A percentile compares a stretch with the other conserved stretches of the same genome.
phyloP scores from a whole-genome alignment of 139 green algal species.

The Nannochloris sp. region DNA sequence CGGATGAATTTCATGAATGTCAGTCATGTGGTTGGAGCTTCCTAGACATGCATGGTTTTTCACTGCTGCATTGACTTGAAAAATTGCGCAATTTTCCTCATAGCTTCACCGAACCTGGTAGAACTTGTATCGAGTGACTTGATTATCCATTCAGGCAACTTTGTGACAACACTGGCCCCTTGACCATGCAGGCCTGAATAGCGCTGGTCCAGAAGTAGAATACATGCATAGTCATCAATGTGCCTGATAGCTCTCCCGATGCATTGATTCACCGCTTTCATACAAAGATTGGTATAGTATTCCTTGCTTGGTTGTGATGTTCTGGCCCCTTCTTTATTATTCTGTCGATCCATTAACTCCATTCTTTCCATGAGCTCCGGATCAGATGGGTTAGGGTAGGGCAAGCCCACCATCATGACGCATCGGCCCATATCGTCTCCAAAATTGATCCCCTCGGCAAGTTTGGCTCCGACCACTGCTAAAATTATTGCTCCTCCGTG shows the following conservation, averaged over 20 bases:
- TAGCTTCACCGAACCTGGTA: constrained; percentile 32
- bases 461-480: constrained; percentile 88
- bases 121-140: constrained; percentile 27
- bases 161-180: constrained; percentile 19
- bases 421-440: constrained; percentile 87
- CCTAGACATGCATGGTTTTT: neutral
- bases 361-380: constrained; percentile 85
- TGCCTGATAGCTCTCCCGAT: constrained; percentile 83
- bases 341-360: constrained; percentile 57
- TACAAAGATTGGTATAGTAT: constrained; percentile 81
- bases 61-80: constrained; percentile 14
- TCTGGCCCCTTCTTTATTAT: neutral
- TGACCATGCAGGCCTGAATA: too few species aligned
- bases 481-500: constrained; percentile 72
- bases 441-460: constrained; percentile 99
- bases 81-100: constrained; percentile 31
- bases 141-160: constrained; percentile 73
- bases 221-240: constrained; percentile 73
- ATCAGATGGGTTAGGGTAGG: constrained; percentile 86
- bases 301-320: constrained; percentile 31
- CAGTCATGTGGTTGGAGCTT: neutral
- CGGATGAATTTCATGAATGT: too few species aligned
- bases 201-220: constrained; percentile 74
- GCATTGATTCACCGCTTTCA: constrained; percentile 93
- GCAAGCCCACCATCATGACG: constrained; percentile 88